Evolutionary conservation across 345 rosid genomes (phyloP).

Genomic region (Citrus australasica): DNA sequence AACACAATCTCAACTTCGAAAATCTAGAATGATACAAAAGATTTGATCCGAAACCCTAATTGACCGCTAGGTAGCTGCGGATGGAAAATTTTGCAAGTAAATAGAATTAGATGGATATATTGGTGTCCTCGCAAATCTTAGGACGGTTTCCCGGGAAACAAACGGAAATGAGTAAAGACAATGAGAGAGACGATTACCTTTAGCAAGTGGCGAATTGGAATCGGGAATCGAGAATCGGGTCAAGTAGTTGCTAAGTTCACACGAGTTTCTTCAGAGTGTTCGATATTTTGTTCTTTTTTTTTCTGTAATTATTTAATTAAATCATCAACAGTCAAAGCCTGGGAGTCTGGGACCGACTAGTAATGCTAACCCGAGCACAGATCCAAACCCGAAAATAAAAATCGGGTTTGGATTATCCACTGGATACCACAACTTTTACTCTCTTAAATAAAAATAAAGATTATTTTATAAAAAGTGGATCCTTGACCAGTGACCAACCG

Average conservation of each 20-base stretch:
- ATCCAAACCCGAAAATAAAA: not conserved
- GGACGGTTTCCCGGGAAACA: not conserved
- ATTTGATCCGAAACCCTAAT: not conserved
- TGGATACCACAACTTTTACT: too few species aligned
- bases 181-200: not conserved
- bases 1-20: not conserved
- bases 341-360: not conserved
- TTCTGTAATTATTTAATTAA: not conserved
- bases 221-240: not conserved
- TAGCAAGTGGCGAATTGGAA: not conserved
- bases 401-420: too few species aligned
- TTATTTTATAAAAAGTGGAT: too few species aligned
- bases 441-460: too few species aligned
- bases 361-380: not conserved
- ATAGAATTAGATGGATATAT: not conserved
- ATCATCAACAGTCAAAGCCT: not conserved
- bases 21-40: not conserved
- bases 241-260: not conserved
- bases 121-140: not conserved
- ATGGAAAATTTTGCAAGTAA: not conserved
- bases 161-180: not conserved
- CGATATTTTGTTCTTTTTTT: not conserved
- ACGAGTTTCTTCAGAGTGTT: not conserved
- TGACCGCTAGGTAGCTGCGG: not conserved
- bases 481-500: too few species aligned